Evolutionary conservation across 176 grass and related monocot species (phyloP).

Genomic region (Oryza punctata): DNA sequence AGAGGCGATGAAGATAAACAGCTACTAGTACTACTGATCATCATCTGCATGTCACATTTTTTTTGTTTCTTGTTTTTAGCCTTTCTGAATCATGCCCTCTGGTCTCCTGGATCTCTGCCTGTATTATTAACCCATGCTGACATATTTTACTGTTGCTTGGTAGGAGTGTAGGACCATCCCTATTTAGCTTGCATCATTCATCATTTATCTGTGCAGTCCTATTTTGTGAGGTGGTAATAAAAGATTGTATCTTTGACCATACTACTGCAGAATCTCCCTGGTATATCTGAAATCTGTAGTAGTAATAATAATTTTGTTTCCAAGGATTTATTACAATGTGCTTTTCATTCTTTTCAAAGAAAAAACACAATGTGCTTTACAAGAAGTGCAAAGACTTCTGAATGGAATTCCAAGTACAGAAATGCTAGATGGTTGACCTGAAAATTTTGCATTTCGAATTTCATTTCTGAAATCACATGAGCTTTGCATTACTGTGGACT

Average conservation of each 20-base stretch:
- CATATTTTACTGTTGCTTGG: background rate
- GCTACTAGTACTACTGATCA: background rate
- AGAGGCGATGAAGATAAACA: background rate
- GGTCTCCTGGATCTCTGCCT: conserved; percentile 5
- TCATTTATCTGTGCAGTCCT: background rate
- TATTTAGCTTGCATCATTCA: background rate
- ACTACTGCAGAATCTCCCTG: background rate
- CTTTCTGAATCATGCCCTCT: conserved; percentile 18
- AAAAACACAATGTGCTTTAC: no score
- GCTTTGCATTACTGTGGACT: background rate
- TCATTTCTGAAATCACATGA: background rate
- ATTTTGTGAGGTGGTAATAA: background rate
- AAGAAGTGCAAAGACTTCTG: no score
- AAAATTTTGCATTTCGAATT: background rate
- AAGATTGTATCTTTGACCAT: conserved; percentile 17
- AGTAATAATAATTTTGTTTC: background rate
- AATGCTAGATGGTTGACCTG: background rate
- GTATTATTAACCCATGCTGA: conserved; percentile 19
- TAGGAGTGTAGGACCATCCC: background rate
- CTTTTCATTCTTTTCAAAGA: no score
- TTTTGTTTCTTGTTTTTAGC: background rate
- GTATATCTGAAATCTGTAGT: background rate
- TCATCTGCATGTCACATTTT: background rate
- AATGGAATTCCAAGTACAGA: background rate
- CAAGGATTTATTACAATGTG: background rate